Percentiles rank a stretch among this genome's conserved stretches.
These are phyloP conservation scores for Puccinia horiana DNA, from an alignment of 1,284 basidiomycete species.

Conservation along the genomic window DNA sequence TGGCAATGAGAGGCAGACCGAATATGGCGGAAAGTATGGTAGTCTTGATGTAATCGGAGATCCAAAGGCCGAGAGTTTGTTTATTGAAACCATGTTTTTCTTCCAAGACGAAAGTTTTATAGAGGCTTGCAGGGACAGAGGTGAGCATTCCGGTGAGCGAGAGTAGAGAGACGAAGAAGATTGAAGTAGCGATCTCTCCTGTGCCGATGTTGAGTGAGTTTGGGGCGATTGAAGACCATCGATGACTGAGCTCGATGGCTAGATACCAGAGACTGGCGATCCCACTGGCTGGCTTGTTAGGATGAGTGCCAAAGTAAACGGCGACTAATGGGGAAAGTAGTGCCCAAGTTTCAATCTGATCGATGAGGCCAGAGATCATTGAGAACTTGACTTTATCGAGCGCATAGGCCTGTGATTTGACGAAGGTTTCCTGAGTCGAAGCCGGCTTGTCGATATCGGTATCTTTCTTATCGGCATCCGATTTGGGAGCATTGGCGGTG, in stretches of 20 bases:
- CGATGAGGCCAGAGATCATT: conserved; percentile 72
- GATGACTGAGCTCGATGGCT: conserved; percentile 50
- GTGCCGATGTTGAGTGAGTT: conserved; percentile 46
- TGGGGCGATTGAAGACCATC: conserved; percentile 39
- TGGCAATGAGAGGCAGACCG: conserved; percentile 83
- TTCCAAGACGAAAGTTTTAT: conserved; percentile 90
- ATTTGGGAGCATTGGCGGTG: conserved; percentile 7
- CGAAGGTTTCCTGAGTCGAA: conserved; percentile 68
- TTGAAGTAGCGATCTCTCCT: conserved; percentile 75
- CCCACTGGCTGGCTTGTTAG: conserved; percentile 29
- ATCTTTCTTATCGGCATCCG: not conserved
- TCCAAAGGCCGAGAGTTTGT: conserved; percentile 73
- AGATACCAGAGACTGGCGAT: conserved; percentile 49
- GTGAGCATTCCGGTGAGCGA: conserved; percentile 65
- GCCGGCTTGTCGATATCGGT: not conserved
- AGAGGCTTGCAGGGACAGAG: conserved; percentile 73
- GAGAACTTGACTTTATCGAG: conserved; percentile 86
- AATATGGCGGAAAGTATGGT: conserved; percentile 73
- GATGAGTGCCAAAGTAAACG: conserved; percentile 55
- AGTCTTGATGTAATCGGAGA: conserved; percentile 77
- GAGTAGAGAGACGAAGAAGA: conserved; percentile 73
- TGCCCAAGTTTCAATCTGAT: conserved; percentile 68
- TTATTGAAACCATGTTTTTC: conserved; percentile 97
- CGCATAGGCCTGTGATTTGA: conserved; percentile 87
- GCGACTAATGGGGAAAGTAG: conserved; percentile 49